Evolutionary conservation across 1,139 yeast species (phyloP).

Genomic region (Insectozyma bohioensis): DNA sequence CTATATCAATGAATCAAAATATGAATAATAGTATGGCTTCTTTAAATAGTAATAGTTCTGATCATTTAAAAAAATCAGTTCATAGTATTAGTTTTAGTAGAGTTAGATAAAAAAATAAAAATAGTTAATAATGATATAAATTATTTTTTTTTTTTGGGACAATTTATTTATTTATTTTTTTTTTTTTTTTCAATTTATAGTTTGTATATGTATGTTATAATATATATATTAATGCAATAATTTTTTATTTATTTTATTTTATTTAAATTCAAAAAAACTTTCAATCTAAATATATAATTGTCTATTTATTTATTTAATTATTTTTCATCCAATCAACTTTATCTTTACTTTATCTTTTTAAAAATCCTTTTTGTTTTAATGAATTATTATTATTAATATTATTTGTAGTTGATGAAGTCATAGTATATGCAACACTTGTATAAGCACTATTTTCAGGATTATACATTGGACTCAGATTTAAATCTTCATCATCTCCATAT

Average conservation of each 20-base stretch:
- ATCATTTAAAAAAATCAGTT: slow-evolving; percentile 11
- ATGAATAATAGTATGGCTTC: slow-evolving; percentile 9
- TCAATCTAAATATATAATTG: no score
- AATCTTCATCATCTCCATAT: slow-evolving; percentile 53
- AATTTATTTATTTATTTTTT: no score
- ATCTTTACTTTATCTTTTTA: slow-evolving; percentile 29
- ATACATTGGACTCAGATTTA: slow-evolving; percentile 37
- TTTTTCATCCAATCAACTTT: no score
- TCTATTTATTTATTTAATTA: no score
- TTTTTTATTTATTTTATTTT: neutral
- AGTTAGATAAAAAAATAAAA: slow-evolving; percentile 23
- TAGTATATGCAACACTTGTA: slow-evolving; percentile 68
- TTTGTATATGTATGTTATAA: slow-evolving; percentile 3
- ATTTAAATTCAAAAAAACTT: neutral
- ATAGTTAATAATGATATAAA: no score
- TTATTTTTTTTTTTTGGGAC: no score
- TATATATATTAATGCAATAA: slow-evolving; percentile 1
- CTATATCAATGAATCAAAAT: slow-evolving; percentile 4
- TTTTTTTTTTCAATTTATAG: no score
- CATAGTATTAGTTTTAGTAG: slow-evolving; percentile 33
- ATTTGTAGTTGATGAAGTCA: slow-evolving; percentile 36
- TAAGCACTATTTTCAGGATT: slow-evolving; percentile 56
- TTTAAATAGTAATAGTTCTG: slow-evolving; percentile 9
- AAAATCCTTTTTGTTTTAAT: slow-evolving; percentile 34
- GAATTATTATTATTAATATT: slow-evolving; percentile 26